Conservation (phyloP, 768 basidiomycete genomes). For the Dacryopinax primogenitus region DNA sequence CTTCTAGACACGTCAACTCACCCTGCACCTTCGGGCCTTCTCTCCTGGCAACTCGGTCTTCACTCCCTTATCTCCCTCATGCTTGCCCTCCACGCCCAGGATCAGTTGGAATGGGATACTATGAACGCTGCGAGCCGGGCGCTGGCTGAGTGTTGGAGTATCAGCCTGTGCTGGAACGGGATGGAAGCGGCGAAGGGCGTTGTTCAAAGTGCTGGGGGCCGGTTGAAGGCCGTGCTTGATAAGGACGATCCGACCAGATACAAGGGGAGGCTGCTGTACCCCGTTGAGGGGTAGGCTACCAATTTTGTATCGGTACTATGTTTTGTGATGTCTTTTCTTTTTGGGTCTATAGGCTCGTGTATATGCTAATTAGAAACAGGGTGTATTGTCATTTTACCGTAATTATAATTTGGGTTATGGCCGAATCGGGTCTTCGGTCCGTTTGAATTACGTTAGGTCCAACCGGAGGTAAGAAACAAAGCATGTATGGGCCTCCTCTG, state of each 20-base stretch:
- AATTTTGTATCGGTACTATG: too few species aligned
- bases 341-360: too few species aligned
- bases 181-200: slow-evolving; percentile 26
- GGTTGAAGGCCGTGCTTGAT: slow-evolving; percentile 3
- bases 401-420: too few species aligned
- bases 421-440: too few species aligned
- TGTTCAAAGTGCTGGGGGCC: background rate
- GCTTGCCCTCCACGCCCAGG: slow-evolving; percentile 51
- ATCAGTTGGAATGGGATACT: slow-evolving; percentile 65
- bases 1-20: slow-evolving; percentile 60
- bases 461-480: too few species aligned
- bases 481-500: too few species aligned
- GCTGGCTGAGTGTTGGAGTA: slow-evolving; percentile 73
- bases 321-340: too few species aligned
- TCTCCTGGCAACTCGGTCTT: slow-evolving; percentile 56
- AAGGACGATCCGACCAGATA: background rate
- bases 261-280: background rate
- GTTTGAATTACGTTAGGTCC: too few species aligned
- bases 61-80: slow-evolving; percentile 57
- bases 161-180: slow-evolving; percentile 56
- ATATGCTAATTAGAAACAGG: too few species aligned
- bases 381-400: too few species aligned
- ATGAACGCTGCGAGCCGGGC: slow-evolving; percentile 53
- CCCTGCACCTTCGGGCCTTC: slow-evolving; percentile 37
- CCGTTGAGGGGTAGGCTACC: background rate